Evolutionary conservation across 179 eudicot species (phyloP), one percentile per base, ranked within the genome.

Genomic region (Corrigiola litoralis): DNA sequence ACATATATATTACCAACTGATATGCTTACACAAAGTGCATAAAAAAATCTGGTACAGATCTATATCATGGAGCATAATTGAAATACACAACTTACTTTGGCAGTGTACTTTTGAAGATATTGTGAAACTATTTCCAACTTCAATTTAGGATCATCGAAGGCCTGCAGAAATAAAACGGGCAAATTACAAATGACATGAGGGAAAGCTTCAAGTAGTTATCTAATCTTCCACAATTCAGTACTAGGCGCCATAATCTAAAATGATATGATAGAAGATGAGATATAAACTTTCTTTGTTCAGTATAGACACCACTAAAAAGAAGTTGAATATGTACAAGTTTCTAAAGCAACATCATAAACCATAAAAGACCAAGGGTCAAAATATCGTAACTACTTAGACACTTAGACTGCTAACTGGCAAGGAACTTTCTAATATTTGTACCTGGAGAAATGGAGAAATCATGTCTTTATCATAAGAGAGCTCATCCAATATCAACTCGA

Each of bases 401-500:
- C n/a, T n/a, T n/a, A n/a, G n/a, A 42, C 2, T 2, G 28, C 14
- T 45, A 58, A 4, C n/a, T n/a, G n/a, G n/a, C n/a, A n/a, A n/a
- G n/a, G 49, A 17, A 40, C 41, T 42, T 50, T 50, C 12, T 21
- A 36, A 25, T 53, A 46, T 21, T 36, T 41, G 21, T 73, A 88
- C 99, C 97, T 84, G 84, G 53, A 94, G 80, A 80, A 88, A 94
- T 37, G 88, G 88, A 58, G 69, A 55, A 54, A 90, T 75, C 21
- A 76, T 38, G 56, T 80, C 84, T 71, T 58, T 72, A 44, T 88
- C 58, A 69, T 94, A 91, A 18, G 85, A 75, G 60, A 94, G 88
- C 65, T 85, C 92, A 75, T 94, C 97, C 66, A 86, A 69, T 65
- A 94, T 86, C 63, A 85, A 75, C 65, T 91, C 99, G 61, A 75